A percentile compares a stretch with the other conserved stretches of the same genome.
These are phyloP conservation scores for Anthracocystis walkeri DNA, from an alignment of 1,284 basidiomycete genomes.

Conservation along the genomic window DNA sequence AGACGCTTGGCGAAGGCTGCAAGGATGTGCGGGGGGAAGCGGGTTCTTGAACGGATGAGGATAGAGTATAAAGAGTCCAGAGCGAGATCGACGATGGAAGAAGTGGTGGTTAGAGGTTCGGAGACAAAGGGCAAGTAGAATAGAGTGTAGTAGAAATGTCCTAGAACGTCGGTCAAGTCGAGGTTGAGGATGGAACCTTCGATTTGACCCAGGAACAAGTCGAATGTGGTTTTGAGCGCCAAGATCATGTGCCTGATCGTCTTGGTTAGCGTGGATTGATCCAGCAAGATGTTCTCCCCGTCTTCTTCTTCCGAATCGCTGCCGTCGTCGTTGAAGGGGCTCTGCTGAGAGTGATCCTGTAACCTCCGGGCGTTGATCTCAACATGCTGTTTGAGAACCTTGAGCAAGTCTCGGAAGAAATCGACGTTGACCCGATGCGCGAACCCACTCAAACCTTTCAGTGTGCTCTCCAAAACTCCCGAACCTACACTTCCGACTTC, in stretches of 20 bases:
- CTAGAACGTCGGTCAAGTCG: slow-evolving; percentile 90
- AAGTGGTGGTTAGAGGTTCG: slow-evolving; percentile 70
- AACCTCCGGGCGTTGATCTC: slow-evolving; percentile 41
- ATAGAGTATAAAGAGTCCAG: slow-evolving; percentile 71
- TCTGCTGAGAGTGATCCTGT: slow-evolving; percentile 4
- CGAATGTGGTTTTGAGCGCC: slow-evolving; percentile 94
- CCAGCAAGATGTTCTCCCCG: slow-evolving; percentile 28
- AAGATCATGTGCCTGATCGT: slow-evolving; percentile 78
- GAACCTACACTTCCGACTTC: slow-evolving; percentile 75
- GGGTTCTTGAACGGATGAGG: slow-evolving; percentile 81
- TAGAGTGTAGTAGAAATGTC: slow-evolving; percentile 77
- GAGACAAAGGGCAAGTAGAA: slow-evolving; percentile 71
- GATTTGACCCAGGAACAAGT: slow-evolving; percentile 95
- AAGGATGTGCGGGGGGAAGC: slow-evolving; percentile 80
- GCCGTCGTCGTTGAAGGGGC: not conserved
- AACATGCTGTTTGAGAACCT: slow-evolving; percentile 85
- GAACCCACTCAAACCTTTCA: slow-evolving; percentile 91
- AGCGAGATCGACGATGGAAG: slow-evolving; percentile 26
- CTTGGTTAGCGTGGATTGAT: slow-evolving; percentile 27
- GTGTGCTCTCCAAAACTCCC: slow-evolving; percentile 84
- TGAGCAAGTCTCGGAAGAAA: slow-evolving; percentile 95
- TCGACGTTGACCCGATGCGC: slow-evolving; percentile 98
- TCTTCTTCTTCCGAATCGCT: slow-evolving; percentile 9
- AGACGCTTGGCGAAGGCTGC: slow-evolving; percentile 85
- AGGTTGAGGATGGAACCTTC: slow-evolving; percentile 86